phyloP scores from a whole-genome alignment of 75 land plant species.

The Ceratopteris richardii region DNA sequence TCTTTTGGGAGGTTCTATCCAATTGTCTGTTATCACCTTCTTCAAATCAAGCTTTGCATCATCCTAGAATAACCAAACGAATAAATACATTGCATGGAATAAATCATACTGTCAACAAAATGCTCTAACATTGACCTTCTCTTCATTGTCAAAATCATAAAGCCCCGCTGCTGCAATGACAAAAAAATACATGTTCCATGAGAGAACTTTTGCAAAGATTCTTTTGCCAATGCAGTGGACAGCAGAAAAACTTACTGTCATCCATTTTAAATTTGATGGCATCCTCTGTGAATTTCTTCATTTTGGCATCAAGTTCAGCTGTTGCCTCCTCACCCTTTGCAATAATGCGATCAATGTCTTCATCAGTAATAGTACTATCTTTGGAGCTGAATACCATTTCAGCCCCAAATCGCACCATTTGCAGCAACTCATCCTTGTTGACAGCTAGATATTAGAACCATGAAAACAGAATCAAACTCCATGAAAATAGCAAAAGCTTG shows the following conservation, averaged over 20 bases:
- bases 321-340: conserved; percentile 98
- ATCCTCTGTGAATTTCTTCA: conserved; percentile 99
- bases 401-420: conserved; percentile 99
- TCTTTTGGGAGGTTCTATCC: conserved; percentile 95
- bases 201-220: too few species aligned
- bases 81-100: too few species aligned
- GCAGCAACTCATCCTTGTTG: conserved; percentile 94
- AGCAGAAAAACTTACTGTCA: conserved; percentile 92
- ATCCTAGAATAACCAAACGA: conserved; percentile 24
- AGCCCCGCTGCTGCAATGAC: conserved; percentile 82
- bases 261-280: conserved; percentile 99
- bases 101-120: too few species aligned
- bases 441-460: conserved; percentile 62
- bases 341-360: conserved; percentile 96
- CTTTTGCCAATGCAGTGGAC: too few species aligned
- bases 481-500: too few species aligned
- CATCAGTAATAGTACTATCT: conserved; percentile 98
- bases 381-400: conserved; percentile 99
- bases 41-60: conserved; percentile 86
- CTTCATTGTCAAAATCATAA: conserved; percentile 87
- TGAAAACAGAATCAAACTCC: too few species aligned
- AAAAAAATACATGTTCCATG: too few species aligned
- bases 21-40: conserved; percentile 86
- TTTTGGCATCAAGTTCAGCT: conserved; percentile 97
- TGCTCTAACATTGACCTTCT: conserved; percentile 48